These are phyloP conservation scores for Cymodocea nodosa DNA, from an alignment of 116 monocot species.

Conservation along the genomic window DNA sequence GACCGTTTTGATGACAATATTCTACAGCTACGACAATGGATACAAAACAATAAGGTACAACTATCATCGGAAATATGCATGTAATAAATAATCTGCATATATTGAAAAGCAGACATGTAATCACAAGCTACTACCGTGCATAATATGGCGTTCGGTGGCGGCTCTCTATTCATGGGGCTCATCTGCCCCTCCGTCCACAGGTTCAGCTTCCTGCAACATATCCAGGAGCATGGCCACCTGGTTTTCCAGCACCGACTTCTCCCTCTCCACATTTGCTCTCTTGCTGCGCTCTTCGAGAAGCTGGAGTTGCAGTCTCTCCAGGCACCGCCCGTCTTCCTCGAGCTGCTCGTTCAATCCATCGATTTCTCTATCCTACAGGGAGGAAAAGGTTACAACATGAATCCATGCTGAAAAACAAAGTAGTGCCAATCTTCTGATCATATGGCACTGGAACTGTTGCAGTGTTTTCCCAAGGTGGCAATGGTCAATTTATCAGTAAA, in stretches of 20 bases:
- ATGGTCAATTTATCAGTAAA: too few species aligned
- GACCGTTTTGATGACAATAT: too few species aligned
- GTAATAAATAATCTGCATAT: too few species aligned
- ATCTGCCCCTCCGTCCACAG: constrained; percentile 13
- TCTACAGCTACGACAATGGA: too few species aligned
- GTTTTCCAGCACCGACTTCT: constrained; percentile 49
- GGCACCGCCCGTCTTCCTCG: constrained; percentile 58
- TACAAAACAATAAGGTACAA: too few species aligned
- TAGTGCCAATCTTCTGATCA: too few species aligned
- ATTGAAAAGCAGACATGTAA: too few species aligned
- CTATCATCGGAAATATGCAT: too few species aligned
- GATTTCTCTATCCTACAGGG: constrained; percentile 67
- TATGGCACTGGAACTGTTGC: too few species aligned
- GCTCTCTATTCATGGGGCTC: not conserved
- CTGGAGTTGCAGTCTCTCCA: constrained; percentile 72
- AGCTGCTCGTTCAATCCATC: constrained; percentile 84
- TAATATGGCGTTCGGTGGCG: too few species aligned
- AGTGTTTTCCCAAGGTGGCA: too few species aligned
- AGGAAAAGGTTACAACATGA: not conserved
- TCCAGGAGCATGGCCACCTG: constrained; percentile 69
- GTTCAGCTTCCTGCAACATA: constrained; percentile 47
- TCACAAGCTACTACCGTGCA: too few species aligned
- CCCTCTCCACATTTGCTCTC: constrained; percentile 53
- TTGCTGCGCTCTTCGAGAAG: constrained; percentile 71
- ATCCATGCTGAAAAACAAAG: not conserved